A percentile compares a stretch with the other conserved stretches of the same genome.
Conservation (phyloP, 441 rosid species). For the Populus hybrid region DNA sequence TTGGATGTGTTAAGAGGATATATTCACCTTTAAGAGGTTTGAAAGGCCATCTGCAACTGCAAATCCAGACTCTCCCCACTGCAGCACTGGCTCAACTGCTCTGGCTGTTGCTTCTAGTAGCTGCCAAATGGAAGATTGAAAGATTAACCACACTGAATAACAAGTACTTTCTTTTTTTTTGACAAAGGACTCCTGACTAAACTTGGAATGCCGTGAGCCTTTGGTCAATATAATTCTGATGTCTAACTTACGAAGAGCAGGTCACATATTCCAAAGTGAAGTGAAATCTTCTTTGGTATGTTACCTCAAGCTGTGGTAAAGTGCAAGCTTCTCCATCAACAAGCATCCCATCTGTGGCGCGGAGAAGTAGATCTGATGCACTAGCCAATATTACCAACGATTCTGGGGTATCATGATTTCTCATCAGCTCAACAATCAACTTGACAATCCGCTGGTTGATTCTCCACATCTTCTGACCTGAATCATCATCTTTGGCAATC, state of each 20-base stretch:
- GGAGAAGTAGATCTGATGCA: constrained; percentile 93
- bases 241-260: not conserved
- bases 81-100: constrained; percentile 76
- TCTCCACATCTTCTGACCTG: constrained; percentile 94
- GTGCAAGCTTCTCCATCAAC: constrained; percentile 99
- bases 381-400: constrained; percentile 87
- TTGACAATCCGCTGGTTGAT: constrained; percentile 92
- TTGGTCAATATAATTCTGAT: not conserved
- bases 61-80: constrained; percentile 91
- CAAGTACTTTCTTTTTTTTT: not conserved
- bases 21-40: constrained; percentile 78
- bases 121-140: constrained; percentile 37
- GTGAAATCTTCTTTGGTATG: not conserved
- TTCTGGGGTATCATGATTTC: constrained; percentile 87
- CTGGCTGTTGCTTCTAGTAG: constrained; percentile 96
- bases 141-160: not conserved
- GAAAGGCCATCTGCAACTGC: constrained; percentile 94
- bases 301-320: constrained; percentile 93
- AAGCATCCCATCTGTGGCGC: constrained; percentile 98
- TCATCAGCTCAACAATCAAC: constrained; percentile 88
- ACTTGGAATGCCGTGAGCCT: constrained; percentile 4
- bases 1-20: not conserved
- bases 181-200: not conserved
- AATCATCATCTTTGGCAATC: constrained; percentile 96
- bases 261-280: not conserved